A percentile compares a stretch with the other conserved stretches of the same genome.
Conservation (phyloP, 2,329 filamentous ascomycete species). For the Fusarium buxicola region DNA sequence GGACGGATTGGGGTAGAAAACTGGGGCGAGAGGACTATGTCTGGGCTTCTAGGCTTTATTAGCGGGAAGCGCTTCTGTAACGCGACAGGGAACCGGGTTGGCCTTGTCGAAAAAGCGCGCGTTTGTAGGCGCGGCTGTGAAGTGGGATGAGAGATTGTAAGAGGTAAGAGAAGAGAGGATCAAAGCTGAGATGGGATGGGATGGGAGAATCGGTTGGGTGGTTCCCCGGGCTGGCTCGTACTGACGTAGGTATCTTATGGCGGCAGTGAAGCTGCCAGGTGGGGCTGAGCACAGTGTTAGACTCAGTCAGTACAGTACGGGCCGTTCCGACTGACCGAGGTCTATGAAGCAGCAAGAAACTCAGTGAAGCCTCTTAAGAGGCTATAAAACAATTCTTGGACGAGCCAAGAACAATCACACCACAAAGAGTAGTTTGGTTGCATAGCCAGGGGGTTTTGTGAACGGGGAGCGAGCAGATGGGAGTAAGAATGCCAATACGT, state of each 20-base stretch:
- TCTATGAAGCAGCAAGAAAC: background rate
- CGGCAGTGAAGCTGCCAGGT: background rate
- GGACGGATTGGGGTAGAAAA: conserved; percentile 42
- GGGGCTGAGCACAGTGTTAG: background rate
- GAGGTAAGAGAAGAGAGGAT: conserved; percentile 10
- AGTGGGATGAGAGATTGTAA: conserved; percentile 1
- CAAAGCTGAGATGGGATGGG: conserved; percentile 12
- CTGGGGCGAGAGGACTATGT: conserved; percentile 24
- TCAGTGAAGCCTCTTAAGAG: background rate
- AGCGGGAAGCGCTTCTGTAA: conserved; percentile 3
- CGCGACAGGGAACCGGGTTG: conserved; percentile 1
- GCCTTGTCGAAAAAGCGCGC: background rate
- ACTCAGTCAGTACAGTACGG: conserved; percentile 5
- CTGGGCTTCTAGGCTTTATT: conserved; percentile 22
- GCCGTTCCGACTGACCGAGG: conserved; percentile 6
- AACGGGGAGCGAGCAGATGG: conserved; percentile 1
- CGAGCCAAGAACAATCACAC: background rate
- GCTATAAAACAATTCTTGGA: background rate
- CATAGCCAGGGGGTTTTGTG: background rate
- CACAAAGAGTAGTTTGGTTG: background rate
- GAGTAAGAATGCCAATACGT: background rate
- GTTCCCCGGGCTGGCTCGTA: background rate
- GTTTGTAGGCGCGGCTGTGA: background rate
- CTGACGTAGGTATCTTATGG: background rate
- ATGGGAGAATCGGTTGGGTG: background rate